These are phyloP conservation scores for Spathaspora arborariae DNA, from an alignment of 805 yeast genomes.

Conservation along the genomic window DNA sequence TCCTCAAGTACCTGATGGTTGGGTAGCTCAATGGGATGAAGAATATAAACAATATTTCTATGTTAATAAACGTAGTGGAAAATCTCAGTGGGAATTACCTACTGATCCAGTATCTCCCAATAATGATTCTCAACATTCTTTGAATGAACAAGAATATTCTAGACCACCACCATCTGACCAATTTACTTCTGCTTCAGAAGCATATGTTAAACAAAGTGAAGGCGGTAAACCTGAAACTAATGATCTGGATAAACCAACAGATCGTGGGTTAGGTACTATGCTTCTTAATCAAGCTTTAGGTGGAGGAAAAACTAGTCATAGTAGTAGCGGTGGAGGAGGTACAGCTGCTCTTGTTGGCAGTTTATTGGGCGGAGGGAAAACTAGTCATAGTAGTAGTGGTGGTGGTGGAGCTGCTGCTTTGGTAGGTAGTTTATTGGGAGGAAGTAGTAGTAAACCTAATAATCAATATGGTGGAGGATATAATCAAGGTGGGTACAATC, in stretches of 20 bases:
- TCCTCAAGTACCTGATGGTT: slow-evolving; percentile 24
- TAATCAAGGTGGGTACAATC: not conserved
- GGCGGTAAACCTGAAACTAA: not conserved
- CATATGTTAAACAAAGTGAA: not conserved
- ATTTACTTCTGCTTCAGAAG: not conserved
- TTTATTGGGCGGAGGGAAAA: not conserved
- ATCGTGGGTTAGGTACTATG: slow-evolving; percentile 9
- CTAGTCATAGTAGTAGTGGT: slow-evolving; percentile 1
- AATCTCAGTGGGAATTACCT: slow-evolving; percentile 30
- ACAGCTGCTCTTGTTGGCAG: slow-evolving; percentile 8
- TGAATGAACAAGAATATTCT: not conserved
- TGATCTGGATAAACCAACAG: slow-evolving; percentile 2
- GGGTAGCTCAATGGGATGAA: slow-evolving; percentile 34
- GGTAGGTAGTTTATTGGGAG: slow-evolving; percentile 7
- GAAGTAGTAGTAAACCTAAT: slow-evolving; percentile 5
- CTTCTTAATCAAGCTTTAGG: slow-evolving; percentile 9
- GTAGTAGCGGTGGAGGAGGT: slow-evolving; percentile 2
- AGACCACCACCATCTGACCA: not conserved
- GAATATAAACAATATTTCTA: slow-evolving; percentile 24
- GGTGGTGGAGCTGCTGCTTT: slow-evolving; percentile 3
- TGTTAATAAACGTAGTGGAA: slow-evolving; percentile 22
- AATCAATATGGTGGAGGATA: not conserved
- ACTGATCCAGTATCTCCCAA: slow-evolving; percentile 5
- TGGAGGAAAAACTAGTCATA: slow-evolving; percentile 2
- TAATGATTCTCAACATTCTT: not conserved